A percentile compares a stretch with the other conserved stretches of the same genome.
These are phyloP conservation scores for Hypoxylon cercidicola DNA, from an alignment of 495 filamentous ascomycete genomes.

Conservation along the genomic window DNA sequence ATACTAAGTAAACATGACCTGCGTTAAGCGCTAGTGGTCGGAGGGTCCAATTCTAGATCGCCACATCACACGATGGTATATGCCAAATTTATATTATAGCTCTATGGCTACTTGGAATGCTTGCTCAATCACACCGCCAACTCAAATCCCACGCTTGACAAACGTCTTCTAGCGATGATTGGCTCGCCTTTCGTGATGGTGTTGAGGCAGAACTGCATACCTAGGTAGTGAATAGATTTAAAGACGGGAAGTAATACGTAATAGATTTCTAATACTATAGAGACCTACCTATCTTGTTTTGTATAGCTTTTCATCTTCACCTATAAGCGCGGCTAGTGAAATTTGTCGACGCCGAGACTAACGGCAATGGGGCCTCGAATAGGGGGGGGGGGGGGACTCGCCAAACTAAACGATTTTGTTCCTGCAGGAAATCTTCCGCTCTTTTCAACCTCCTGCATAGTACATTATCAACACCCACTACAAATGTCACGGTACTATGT, in stretches of 20 bases:
- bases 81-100: slow-evolving; percentile 19
- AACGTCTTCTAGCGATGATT: slow-evolving; percentile 21
- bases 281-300: too few relatives aligned
- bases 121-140: slow-evolving; percentile 41
- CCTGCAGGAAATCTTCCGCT: slow-evolving; percentile 37
- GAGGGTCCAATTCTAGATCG: slow-evolving; percentile 35
- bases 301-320: background rate
- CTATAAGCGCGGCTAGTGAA: slow-evolving; percentile 21
- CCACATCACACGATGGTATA: slow-evolving; percentile 29
- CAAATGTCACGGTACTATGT: slow-evolving; percentile 21
- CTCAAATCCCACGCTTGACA: slow-evolving; percentile 12
- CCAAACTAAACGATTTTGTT: slow-evolving; percentile 20
- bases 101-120: slow-evolving; percentile 25
- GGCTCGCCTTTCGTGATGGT: slow-evolving; percentile 19
- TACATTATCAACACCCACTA: slow-evolving; percentile 41
- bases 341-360: slow-evolving; percentile 3
- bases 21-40: background rate
- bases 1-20: slow-evolving; percentile 1
- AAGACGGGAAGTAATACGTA: too few relatives aligned
- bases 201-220: slow-evolving; percentile 12
- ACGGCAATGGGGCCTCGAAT: slow-evolving; percentile 16
- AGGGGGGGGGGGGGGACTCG: slow-evolving; percentile 18
- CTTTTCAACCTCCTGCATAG: slow-evolving; percentile 39
- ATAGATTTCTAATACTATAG: too few relatives aligned
- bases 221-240: too few relatives aligned